phyloP scores from a whole-genome alignment of 805 yeast species.

The Candida boidinii region DNA sequence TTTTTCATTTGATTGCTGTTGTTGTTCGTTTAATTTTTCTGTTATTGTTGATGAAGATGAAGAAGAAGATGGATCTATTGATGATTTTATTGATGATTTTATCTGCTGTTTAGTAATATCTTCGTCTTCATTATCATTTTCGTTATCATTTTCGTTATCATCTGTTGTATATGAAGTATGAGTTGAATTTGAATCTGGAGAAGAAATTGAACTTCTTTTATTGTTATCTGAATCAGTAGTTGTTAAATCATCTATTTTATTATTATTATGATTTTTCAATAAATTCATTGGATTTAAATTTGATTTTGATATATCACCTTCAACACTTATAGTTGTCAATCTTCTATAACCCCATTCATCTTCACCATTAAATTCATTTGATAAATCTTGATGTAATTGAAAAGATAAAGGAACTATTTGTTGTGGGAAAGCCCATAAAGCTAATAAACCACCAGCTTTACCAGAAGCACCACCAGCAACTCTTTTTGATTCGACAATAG shows the following conservation, averaged over 20 bases:
- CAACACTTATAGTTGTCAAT: constrained; percentile 76
- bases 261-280: constrained; percentile 1
- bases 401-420: constrained; percentile 87
- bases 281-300: background rate
- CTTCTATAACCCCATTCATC: constrained; percentile 90
- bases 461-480: constrained; percentile 98
- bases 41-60: background rate
- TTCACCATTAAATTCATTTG: constrained; percentile 74
- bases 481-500: constrained; percentile 78
- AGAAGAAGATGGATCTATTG: background rate
- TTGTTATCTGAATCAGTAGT: background rate
- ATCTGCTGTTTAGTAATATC: constrained; percentile 1
- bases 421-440: constrained; percentile 95
- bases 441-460: constrained; percentile 92
- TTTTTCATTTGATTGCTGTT: background rate
- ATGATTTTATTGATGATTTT: too few relatives aligned
- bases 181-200: constrained; percentile 1
- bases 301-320: constrained; percentile 55
- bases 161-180: background rate
- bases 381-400: constrained; percentile 73
- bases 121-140: constrained; percentile 3
- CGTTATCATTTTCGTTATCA: constrained; percentile 1
- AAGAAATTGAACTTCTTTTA: background rate
- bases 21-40: background rate
- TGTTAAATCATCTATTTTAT: constrained; percentile 1